phyloP scores from a whole-genome alignment of 192 early-diverging fungal genomes.

The Coemansia sp. region DNA sequence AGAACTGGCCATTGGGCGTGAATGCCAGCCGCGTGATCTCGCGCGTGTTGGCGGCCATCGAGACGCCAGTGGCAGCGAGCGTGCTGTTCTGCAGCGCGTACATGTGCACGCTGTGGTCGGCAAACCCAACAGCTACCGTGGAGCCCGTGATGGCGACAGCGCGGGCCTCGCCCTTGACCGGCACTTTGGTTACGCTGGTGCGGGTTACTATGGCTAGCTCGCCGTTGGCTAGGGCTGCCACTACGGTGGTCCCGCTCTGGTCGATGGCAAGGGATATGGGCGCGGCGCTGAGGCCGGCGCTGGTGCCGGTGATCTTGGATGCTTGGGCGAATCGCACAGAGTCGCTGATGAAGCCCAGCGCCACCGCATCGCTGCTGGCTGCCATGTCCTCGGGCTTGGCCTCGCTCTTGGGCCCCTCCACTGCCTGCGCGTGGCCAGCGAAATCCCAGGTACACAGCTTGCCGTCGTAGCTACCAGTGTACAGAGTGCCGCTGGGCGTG shows the following conservation, averaged over 20 bases:
- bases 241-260: not conserved
- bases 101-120: constrained; percentile 66
- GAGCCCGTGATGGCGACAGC: constrained; percentile 11
- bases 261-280: constrained; percentile 28
- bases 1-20: constrained; percentile 66
- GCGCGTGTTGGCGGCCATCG: constrained; percentile 52
- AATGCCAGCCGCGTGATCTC: constrained; percentile 78
- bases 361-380: constrained; percentile 5
- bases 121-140: constrained; percentile 37
- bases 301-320: not conserved
- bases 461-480: constrained; percentile 91
- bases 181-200: not conserved
- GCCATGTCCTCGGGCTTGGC: constrained; percentile 17
- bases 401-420: constrained; percentile 4
- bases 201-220: constrained; percentile 15
- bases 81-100: constrained; percentile 51
- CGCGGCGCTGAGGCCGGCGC: constrained; percentile 19
- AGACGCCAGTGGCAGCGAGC: constrained; percentile 24
- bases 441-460: constrained; percentile 77
- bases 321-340: constrained; percentile 23
- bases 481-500: constrained; percentile 58
- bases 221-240: constrained; percentile 36
- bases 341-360: constrained; percentile 36
- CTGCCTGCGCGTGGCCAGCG: not conserved
- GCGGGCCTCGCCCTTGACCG: not conserved